Evolutionary conservation across 805 yeast species (phyloP), one percentile per base, ranked within the genome.

Genomic region (Suhomyces canberraensis): DNA sequence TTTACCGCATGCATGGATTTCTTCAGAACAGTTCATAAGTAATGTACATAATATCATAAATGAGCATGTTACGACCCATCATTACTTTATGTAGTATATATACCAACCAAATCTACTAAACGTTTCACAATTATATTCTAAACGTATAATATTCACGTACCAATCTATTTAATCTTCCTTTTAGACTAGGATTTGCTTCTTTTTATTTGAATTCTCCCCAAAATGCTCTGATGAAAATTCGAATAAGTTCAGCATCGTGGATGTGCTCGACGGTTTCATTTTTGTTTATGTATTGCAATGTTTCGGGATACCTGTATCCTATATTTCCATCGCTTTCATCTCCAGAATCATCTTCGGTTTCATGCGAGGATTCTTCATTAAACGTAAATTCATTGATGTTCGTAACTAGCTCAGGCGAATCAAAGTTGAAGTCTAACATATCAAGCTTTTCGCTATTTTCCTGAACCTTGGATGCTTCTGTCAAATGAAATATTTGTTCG

Each of bases 1-100:
- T 93, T 89, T 75, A 88, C 96, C 29, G 73, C 88, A 16, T 80
- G 90, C 46, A 89, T 90, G 95, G 96, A 90, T 60, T 87, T 88
- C 71, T 93, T 93, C 75, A 78, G 90, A 70, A 66, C 66, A n/a
- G 28, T 64, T 32, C 74, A 74, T 33, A 48, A 51, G 7, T 20
- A 40, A 42, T 39, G 22, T 41, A 45, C 25, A 37, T 29, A 24
- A 8, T 13, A 8, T 16, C 15, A n/a, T n/a, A n/a, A n/a, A n/a
- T n/a, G n/a, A n/a, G n/a, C n/a, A n/a, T n/a, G n/a, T n/a, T n/a
- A n/a, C n/a, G n/a, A n/a, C n/a, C n/a, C n/a, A n/a, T n/a, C n/a
- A n/a, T n/a, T n/a, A n/a, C n/a, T n/a, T n/a, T n/a, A n/a, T n/a
- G n/a, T n/a, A n/a, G n/a, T n/a, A n/a, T n/a, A n/a, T n/a, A n/a